phyloP scores from a whole-genome alignment of 2,329 filamentous ascomycete species.

The Aureobasidium sp. region DNA sequence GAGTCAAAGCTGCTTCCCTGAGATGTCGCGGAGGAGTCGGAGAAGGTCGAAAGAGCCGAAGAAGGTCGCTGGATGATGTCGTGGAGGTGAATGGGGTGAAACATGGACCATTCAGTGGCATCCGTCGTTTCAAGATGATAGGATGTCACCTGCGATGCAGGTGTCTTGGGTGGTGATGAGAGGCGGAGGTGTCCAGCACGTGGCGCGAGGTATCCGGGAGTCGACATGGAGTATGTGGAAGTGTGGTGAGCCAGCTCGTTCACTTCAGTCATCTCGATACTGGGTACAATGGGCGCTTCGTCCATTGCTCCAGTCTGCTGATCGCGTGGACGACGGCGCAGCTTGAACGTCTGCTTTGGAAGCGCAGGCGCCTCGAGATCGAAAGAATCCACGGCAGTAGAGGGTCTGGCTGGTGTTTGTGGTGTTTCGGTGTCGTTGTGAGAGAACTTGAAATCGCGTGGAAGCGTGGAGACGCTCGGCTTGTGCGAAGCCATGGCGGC shows the following conservation, averaged over 20 bases:
- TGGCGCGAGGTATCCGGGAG: constrained; percentile 38
- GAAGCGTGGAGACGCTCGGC: constrained; percentile 36
- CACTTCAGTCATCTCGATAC: constrained; percentile 43
- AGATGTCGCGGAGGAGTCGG: constrained; percentile 57
- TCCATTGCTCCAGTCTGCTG: constrained; percentile 22
- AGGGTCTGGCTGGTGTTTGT: constrained; percentile 33
- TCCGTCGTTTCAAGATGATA: constrained; percentile 1
- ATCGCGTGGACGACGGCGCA: constrained; percentile 39
- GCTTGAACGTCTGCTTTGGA: constrained; percentile 42
- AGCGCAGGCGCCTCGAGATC: constrained; percentile 35
- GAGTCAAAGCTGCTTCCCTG: constrained; percentile 51
- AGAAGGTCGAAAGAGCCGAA: constrained; percentile 53
- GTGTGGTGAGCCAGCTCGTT: constrained; percentile 24
- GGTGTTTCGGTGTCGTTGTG: constrained; percentile 40
- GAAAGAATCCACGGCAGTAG: constrained; percentile 15
- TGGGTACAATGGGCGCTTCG: constrained; percentile 37
- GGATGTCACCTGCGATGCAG: constrained; percentile 33
- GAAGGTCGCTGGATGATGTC: constrained; percentile 45
- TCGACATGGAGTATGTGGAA: constrained; percentile 22
- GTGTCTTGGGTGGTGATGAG: constrained; percentile 44
- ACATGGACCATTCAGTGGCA: constrained; percentile 13
- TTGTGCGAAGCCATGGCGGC: constrained; percentile 9
- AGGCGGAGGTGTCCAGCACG: constrained; percentile 30
- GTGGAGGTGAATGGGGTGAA: constrained; percentile 30
- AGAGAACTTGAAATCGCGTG: constrained; percentile 45